These are phyloP conservation scores for Scortechinia acanthostroma DNA, from an alignment of 2,329 filamentous ascomycete species.

Conservation along the genomic window DNA sequence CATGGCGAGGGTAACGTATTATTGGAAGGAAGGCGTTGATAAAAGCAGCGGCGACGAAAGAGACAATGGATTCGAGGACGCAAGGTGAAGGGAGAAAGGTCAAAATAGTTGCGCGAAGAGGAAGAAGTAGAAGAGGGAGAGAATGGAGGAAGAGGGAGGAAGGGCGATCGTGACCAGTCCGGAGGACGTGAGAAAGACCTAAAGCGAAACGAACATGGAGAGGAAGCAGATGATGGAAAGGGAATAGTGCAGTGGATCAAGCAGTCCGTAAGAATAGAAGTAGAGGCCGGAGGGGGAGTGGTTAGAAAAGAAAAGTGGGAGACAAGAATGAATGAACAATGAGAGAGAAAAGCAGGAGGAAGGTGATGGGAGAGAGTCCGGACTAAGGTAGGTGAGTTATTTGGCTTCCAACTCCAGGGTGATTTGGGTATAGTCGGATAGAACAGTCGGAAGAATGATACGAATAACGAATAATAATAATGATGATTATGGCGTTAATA, in stretches of 20 bases:
- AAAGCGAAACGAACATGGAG: background rate
- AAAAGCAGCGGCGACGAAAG: too few relatives aligned
- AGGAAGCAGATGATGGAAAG: background rate
- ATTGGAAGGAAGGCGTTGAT: slow-evolving; percentile 5
- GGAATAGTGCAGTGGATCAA: slow-evolving; percentile 4
- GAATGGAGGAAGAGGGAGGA: background rate
- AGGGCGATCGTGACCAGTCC: too few relatives aligned
- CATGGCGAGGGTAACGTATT: slow-evolving; percentile 20
- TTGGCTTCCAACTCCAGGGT: too few relatives aligned
- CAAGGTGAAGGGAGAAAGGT: background rate
- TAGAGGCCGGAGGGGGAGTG: slow-evolving; percentile 6
- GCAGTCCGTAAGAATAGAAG: slow-evolving; percentile 3
- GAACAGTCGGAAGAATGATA: too few relatives aligned
- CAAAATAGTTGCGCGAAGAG: background rate
- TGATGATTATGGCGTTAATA: too few relatives aligned
- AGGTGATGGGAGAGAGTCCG: background rate
- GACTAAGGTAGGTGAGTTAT: too few relatives aligned
- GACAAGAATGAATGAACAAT: slow-evolving; percentile 4
- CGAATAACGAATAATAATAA: too few relatives aligned
- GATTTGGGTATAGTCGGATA: too few relatives aligned
- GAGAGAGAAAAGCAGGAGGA: background rate
- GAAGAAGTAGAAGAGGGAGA: background rate
- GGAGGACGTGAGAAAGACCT: too few relatives aligned
- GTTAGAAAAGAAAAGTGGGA: slow-evolving; percentile 5
- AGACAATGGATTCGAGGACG: background rate